Evolutionary conservation across 2,329 filamentous ascomycete species (phyloP), one percentile per base, ranked within the genome.

Genomic region (Fusarium redolens): DNA sequence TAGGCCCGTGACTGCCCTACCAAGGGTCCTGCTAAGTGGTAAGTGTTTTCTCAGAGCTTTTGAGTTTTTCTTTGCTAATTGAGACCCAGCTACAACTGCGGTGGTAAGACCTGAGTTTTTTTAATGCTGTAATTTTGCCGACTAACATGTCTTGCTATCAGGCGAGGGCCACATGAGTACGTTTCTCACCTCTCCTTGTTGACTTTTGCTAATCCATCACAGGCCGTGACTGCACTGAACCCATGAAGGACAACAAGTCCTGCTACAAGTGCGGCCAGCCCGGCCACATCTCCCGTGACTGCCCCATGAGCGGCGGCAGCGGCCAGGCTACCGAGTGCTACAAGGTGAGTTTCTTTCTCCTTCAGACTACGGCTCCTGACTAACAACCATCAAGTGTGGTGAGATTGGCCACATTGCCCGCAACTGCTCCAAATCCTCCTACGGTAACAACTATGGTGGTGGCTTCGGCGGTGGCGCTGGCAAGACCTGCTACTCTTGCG

Each of bases 401-500:
- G 93, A 97, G 87, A 89, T 95, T 76, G 96, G 96, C 69, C 96
- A 98, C 89, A 98, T 98, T 83, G 96, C 96, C 78, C 94, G 93
- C 79, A 95, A 95, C 89, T 96, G 93, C 90, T 87, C 89, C 79
- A 90, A 93, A 85, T 88, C 88, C 68, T 88, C 88, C 67, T 83
- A 80, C 74, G 84, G 88, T 78, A 89, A 87, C 74, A 81, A 79
- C 74, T 79, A 79, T 75, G 81, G 80, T 79, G 87, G 86, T 79
- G 83, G 85, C 66, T 87, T 84, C 73, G 85, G 87, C 68, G 85
- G 87, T 72, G 85, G 86, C 76, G 85, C 87, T 69, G 88, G 90
- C 80, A 94, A 96, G 88, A 98, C 95, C 78, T 98, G 96, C 92
- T 99, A 98, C 89, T 97, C 95, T 48, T 98, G 96, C 86, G 96